Base-by-base conservation (phyloP, 2,329 filamentous ascomycete species). In the Elsinoe necatrix region DNA sequence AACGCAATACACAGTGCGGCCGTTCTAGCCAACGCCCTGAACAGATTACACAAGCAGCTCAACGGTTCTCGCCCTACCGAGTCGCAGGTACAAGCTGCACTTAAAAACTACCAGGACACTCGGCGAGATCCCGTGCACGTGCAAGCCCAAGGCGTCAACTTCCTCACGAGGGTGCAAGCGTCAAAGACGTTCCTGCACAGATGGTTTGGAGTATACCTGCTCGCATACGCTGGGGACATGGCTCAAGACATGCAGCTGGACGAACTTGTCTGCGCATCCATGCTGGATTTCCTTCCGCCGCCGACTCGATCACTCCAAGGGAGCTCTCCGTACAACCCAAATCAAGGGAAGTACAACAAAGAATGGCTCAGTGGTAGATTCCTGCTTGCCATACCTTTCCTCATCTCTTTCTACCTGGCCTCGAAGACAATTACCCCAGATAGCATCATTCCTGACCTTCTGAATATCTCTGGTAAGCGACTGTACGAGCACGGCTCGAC, bases 311-410 rank as follows among this genome's bases (percentile, higher is more conserved):
- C 59, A 4, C 42, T 64, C 57, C 59, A 34, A 14, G 66, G 63
- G 8, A 66, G 60, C 1, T 67, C 68, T 64, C 61, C 66, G 1
- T 68, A 63, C 61, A 66, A 69, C 34, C 64, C 62, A 7, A 59
- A 63, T 18, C 57, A 62, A 27, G 65, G 65, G 12, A 45, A 62
- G 27, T 64, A 63, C 6, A 62, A 64, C 37, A 62, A 65, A 8
- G 66, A 68, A 54, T 66, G 57, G 27, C 52, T 58, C 21, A 23
- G 63, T n/a, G 43, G 27, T 9, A 23, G 60, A 16, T 51, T 57
- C 4, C 11, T 55, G 4, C 18, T 56, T 4, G 56, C 56, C 1
- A 8, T 51, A 2, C 58, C 60, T 16, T 55, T 61, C 23, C 25
- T 61, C 35, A 14, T 43, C 37, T 31, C 37, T n/a, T 31, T 31